Percentiles rank a stretch among this genome's conserved stretches.
Evolutionary conservation across 2,329 filamentous ascomycete species (phyloP).

Genomic region (Sordariomycetes sp.): DNA sequence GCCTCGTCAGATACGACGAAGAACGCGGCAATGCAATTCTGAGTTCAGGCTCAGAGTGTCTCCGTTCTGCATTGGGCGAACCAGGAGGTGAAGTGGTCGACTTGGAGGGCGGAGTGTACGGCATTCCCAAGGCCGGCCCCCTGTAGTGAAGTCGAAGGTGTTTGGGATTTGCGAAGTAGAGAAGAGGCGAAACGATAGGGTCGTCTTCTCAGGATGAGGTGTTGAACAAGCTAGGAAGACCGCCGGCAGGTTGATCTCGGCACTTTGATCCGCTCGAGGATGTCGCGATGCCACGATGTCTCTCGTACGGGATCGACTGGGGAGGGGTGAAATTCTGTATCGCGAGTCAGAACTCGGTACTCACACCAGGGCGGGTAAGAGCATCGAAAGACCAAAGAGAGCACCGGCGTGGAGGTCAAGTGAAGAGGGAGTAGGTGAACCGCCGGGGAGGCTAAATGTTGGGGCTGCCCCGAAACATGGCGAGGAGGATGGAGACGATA

Average conservation of each 20-base stretch:
- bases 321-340: neutral
- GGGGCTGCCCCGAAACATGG: neutral
- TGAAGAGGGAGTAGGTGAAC: neutral
- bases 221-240: neutral
- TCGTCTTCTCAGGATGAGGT: neutral
- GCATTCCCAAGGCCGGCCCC: conserved; percentile 46
- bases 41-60: conserved; percentile 30
- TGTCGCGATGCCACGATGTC: neutral
- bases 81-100: conserved; percentile 47
- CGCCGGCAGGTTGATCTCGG: neutral
- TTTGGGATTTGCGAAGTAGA: neutral
- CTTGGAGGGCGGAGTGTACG: conserved; percentile 74
- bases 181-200: neutral
- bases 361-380: neutral
- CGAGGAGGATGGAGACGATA: neutral
- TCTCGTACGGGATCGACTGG: neutral
- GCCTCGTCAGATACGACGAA: conserved; percentile 53
- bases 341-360: neutral
- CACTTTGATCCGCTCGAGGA: neutral
- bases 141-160: neutral
- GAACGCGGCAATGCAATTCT: conserved; percentile 45
- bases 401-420: neutral
- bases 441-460: neutral
- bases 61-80: conserved; percentile 47
- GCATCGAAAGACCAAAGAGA: neutral